Base-by-base conservation (phyloP, 768 basidiomycete genomes). In the Leucosporidium creatinivorum region DNA sequence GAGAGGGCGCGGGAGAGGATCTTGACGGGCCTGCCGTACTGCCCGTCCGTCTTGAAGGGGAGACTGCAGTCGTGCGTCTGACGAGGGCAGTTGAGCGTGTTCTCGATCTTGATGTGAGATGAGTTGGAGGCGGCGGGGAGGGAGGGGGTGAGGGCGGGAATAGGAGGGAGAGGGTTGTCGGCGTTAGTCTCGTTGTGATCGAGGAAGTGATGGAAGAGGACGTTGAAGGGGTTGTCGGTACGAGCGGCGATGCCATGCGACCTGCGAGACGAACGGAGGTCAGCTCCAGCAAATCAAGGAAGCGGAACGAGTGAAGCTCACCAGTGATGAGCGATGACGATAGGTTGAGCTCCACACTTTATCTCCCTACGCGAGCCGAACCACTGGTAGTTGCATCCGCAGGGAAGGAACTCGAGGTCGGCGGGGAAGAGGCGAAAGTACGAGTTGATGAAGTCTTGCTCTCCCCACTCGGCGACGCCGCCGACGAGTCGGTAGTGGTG, bases 381-480 rank as follows among this genome's bases (percentile, higher is more conserved):
- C 65, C 65, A 69, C 52, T 73, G 71, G 49, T 73, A 73, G 61
- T 73, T 73, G 66, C 71, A 73, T 1, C 71, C 71, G 60, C 71
- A 73, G 5, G 71, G 67, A 0, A 73, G 56, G 28, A 69, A 52
- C 55, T 67, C 68, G 52, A 73, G 62, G 31, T 73, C 71, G 1
- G 55, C 33, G 5, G 68, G 68, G 58, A 54, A 65, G 8, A 73
- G 66, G 25, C 71, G 71, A 62, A 67, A 69, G 68, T 62, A 69
- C n/a, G 68, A 65, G 60, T 73, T 73, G 65, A 73, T 61, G 55
- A 69, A 73, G 65, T 73, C 71, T 47, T 73, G 71, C 58, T 73
- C 71, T 30, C 71, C 71, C 65, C 64, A 73, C 0, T 28, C 30
- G 30, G 71, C 68, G 15, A 33, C 51, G 33, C 50, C 48, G 33